These are phyloP conservation scores for Akanthomyces muscarius DNA, from an alignment of 2,329 filamentous ascomycete species.

Conservation along the genomic window DNA sequence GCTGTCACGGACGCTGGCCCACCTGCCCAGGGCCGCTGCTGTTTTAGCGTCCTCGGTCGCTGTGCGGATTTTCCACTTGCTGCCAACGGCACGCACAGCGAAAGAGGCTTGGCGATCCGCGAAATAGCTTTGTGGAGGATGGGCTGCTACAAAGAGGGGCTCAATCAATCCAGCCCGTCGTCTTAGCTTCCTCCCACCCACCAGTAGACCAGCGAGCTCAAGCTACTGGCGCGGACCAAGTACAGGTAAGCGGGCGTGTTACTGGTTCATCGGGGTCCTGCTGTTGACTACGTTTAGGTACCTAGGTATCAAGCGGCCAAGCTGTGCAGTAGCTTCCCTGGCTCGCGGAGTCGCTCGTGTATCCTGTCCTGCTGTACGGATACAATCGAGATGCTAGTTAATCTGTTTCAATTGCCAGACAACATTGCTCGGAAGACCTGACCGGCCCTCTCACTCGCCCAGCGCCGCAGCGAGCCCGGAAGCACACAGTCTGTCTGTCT, in stretches of 20 bases:
- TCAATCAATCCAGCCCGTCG: not conserved
- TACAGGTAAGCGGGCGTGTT: not conserved
- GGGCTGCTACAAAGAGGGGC: not conserved
- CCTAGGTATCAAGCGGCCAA: too few relatives aligned
- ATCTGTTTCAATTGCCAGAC: not conserved
- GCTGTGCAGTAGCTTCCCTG: not conserved
- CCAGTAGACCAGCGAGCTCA: not conserved
- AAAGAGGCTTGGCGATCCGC: constrained; percentile 9
- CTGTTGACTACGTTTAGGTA: not conserved
- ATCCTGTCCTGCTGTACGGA: not conserved
- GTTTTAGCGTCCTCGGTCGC: constrained; percentile 1
- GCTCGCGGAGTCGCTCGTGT: not conserved
- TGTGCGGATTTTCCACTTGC: not conserved
- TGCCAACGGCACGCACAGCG: not conserved
- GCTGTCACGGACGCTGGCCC: not conserved
- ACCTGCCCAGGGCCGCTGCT: not conserved
- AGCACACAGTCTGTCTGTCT: not conserved
- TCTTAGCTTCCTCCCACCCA: not conserved
- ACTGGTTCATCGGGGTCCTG: not conserved
- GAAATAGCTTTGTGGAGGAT: constrained; percentile 12
- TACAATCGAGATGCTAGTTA: not conserved
- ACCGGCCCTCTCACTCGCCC: not conserved
- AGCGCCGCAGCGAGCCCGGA: not conserved
- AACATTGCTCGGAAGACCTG: not conserved
- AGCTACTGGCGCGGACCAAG: not conserved